Conservation (phyloP, 352 stramenopile species). For the Globisporangium middletonii region DNA sequence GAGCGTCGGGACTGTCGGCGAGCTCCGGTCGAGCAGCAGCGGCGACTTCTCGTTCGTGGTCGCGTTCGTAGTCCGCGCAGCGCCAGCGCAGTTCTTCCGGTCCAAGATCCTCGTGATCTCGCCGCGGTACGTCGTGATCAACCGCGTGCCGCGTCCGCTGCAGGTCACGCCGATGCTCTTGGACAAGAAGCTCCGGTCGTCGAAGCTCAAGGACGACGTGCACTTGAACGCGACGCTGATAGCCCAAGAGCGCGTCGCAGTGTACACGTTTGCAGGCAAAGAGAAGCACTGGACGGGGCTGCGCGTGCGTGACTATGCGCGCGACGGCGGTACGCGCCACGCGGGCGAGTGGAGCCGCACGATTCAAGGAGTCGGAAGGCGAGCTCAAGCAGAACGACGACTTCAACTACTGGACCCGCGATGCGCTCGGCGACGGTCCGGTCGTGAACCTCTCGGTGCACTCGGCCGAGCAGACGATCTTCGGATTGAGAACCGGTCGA, state of each 20-base stretch:
- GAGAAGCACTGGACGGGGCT: slow-evolving; percentile 70
- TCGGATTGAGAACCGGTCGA: slow-evolving; percentile 85
- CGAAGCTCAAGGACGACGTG: slow-evolving; percentile 22
- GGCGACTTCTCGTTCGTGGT: slow-evolving; percentile 67
- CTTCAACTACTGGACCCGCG: slow-evolving; percentile 62
- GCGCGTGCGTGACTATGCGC: slow-evolving; percentile 54
- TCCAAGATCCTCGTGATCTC: slow-evolving; percentile 81
- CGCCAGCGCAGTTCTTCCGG: slow-evolving; percentile 73
- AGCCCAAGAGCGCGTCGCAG: slow-evolving; percentile 42
- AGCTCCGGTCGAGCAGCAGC: slow-evolving; percentile 38
- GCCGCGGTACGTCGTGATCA: slow-evolving; percentile 71
- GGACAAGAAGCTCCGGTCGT: slow-evolving; percentile 61
- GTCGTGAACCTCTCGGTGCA: slow-evolving; percentile 62
- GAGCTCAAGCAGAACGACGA: slow-evolving; percentile 31
- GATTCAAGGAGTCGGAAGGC: slow-evolving; percentile 27
- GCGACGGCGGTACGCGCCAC: slow-evolving; percentile 27
- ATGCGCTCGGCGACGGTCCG: slow-evolving; percentile 60
- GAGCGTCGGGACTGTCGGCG: slow-evolving; percentile 65
- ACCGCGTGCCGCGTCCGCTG: slow-evolving; percentile 49
- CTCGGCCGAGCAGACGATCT: slow-evolving; percentile 62
- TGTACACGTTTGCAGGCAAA: slow-evolving; percentile 64
- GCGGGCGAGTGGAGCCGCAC: slow-evolving; percentile 56
- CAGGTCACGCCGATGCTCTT: slow-evolving; percentile 71
- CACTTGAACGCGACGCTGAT: slow-evolving; percentile 40
- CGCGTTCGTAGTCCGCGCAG: slow-evolving; percentile 70